These are phyloP conservation scores for Diddensiella caesifluorescens DNA, from an alignment of 805 yeast species.

Conservation along the genomic window DNA sequence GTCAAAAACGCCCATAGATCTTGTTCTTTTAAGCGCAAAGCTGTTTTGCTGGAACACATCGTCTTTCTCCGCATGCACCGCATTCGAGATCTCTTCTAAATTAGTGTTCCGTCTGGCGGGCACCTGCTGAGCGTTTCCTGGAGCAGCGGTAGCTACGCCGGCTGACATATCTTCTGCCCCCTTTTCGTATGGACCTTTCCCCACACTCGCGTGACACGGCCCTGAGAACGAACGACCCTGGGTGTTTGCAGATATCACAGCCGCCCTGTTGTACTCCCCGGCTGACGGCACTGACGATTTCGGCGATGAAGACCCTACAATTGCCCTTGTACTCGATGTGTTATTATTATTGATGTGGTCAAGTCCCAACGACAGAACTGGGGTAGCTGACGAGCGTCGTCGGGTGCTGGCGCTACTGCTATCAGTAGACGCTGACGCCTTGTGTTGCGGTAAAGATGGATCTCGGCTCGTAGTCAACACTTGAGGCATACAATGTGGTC, in stretches of 20 bases:
- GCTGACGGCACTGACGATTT: not conserved
- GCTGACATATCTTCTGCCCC: not conserved
- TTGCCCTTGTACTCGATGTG: slow-evolving; percentile 1
- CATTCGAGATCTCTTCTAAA: slow-evolving; percentile 37
- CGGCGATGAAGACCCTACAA: not conserved
- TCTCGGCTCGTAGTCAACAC: no score
- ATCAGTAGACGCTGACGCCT: no score
- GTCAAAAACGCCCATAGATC: slow-evolving; percentile 76
- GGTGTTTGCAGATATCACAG: no score
- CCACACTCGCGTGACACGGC: no score
- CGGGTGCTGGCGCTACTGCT: not conserved
- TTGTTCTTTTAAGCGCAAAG: slow-evolving; percentile 71
- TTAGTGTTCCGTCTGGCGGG: slow-evolving; percentile 20
- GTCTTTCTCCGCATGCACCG: slow-evolving; percentile 58
- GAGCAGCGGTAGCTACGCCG: not conserved
- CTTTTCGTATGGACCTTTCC: no score
- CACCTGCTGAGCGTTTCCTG: no score
- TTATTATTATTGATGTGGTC: slow-evolving; percentile 1
- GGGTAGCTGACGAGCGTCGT: slow-evolving; percentile 1
- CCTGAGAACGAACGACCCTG: no score
- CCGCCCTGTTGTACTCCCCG: no score
- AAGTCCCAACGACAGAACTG: slow-evolving; percentile 9
- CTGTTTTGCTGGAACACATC: slow-evolving; percentile 65
- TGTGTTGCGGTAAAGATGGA: no score
- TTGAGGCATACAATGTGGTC: no score